These are phyloP conservation scores for Lasiodiplodia gonubiensis DNA, from an alignment of 2,329 filamentous ascomycete species.

Conservation along the genomic window DNA sequence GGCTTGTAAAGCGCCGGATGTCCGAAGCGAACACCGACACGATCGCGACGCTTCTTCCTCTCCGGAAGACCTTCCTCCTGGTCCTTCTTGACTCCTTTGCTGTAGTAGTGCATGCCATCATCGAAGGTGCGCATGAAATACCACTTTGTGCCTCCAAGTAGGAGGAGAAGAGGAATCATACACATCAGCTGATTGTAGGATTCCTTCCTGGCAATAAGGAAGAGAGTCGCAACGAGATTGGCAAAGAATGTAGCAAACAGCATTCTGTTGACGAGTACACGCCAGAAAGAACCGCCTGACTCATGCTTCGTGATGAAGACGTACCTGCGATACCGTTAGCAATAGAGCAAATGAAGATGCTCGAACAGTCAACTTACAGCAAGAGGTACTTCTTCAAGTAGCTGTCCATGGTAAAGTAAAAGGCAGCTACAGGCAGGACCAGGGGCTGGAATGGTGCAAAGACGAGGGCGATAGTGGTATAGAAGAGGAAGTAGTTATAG, in stretches of 20 bases:
- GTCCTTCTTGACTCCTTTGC: conserved; percentile 65
- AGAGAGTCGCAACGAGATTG: conserved; percentile 77
- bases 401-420: conserved; percentile 88
- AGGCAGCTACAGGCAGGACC: conserved; percentile 80
- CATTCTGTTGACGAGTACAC: conserved; percentile 89
- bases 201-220: conserved; percentile 71
- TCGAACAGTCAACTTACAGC: conserved; percentile 57
- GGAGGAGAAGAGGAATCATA: conserved; percentile 75
- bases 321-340: conserved; percentile 52
- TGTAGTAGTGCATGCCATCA: conserved; percentile 79
- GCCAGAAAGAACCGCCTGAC: conserved; percentile 92
- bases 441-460: conserved; percentile 87
- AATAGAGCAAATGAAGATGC: neutral
- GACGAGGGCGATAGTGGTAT: conserved; percentile 84
- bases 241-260: conserved; percentile 80
- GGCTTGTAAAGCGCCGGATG: conserved; percentile 90
- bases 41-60: conserved; percentile 59
- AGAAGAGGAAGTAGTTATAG: conserved; percentile 98
- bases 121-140: conserved; percentile 82
- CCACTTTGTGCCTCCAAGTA: conserved; percentile 83
- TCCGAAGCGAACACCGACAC: conserved; percentile 78
- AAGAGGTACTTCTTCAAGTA: conserved; percentile 95
- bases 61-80: conserved; percentile 45
- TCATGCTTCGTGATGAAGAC: conserved; percentile 97
- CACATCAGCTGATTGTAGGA: conserved; percentile 65